Conservation (phyloP, 2,329 filamentous ascomycete genomes). For the Fusarium papillatum region DNA sequence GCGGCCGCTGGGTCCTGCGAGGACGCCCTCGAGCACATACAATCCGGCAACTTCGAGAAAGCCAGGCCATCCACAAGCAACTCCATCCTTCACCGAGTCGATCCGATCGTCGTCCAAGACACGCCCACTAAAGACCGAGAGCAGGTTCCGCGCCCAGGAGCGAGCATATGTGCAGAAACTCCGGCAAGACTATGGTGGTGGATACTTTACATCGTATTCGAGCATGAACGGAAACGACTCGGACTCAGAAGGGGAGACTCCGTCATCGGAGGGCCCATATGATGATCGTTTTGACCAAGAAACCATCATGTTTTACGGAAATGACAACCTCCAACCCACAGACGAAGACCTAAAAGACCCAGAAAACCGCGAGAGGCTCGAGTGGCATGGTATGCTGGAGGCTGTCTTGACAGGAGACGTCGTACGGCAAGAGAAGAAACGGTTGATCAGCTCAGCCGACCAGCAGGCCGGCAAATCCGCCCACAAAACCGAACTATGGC, state of each 20-base stretch:
- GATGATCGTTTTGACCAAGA: conserved; percentile 94
- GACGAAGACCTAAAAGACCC: conserved; percentile 92
- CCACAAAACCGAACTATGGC: conserved; percentile 86
- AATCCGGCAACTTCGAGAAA: conserved; percentile 75
- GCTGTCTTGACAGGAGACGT: conserved; percentile 97
- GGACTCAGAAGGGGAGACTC: conserved; percentile 92
- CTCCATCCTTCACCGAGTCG: conserved; percentile 58
- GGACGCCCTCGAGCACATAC: conserved; percentile 86
- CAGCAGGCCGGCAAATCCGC: conserved; percentile 71
- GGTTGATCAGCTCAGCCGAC: conserved; percentile 83
- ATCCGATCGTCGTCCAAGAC: conserved; percentile 67
- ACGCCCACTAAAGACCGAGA: conserved; percentile 60
- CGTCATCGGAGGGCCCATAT: conserved; percentile 84
- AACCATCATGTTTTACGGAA: conserved; percentile 91
- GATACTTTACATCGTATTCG: conserved; percentile 82
- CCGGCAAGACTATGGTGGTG: conserved; percentile 74
- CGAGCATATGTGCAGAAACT: conserved; percentile 95
- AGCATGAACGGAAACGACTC: conserved; percentile 78
- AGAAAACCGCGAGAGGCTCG: conserved; percentile 88
- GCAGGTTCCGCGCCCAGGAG: conserved; percentile 74
- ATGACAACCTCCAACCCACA: conserved; percentile 89
- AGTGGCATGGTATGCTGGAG: conserved; percentile 98
- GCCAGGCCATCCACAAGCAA: conserved; percentile 54
- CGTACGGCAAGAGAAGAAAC: conserved; percentile 97
- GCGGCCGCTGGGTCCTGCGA: conserved; percentile 76